Conservation (phyloP, 2,329 filamentous ascomycete genomes). For the Fusarium ramigenum region DNA sequence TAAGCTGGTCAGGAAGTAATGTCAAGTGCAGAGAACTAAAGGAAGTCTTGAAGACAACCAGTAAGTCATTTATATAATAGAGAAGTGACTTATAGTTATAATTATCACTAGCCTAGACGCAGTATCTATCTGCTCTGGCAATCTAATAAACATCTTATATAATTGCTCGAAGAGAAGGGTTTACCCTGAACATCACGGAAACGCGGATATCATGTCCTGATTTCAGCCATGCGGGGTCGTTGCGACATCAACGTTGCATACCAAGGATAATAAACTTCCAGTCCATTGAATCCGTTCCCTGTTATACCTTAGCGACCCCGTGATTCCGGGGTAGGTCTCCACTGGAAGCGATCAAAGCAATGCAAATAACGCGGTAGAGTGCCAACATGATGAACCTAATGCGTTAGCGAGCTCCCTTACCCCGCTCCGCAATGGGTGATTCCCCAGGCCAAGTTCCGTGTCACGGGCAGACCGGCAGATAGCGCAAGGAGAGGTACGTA, state of each 20-base stretch:
- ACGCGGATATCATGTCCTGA: background rate
- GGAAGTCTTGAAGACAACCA: background rate
- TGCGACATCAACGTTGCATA: background rate
- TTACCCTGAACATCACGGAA: background rate
- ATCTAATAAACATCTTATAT: background rate
- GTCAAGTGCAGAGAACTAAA: accelerated
- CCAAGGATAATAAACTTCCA: background rate
- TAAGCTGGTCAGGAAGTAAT: too few relatives aligned
- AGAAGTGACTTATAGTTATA: too few relatives aligned
- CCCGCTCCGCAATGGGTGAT: background rate
- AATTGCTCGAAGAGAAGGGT: accelerated
- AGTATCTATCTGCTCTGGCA: accelerated
- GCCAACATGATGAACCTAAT: background rate
- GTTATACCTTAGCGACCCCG: background rate
- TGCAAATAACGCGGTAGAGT: background rate
- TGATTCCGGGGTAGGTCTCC: background rate
- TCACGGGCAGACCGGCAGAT: background rate
- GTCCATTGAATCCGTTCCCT: background rate
- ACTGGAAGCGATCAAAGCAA: background rate
- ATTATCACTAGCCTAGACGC: too few relatives aligned
- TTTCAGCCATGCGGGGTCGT: background rate
- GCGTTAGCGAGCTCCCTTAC: background rate
- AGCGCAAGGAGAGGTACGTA: background rate
- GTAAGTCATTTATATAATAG: background rate
- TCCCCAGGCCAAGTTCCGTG: background rate